Evolutionary conservation across 371 early-diverging fungal species (phyloP), one percentile per base, ranked within the genome.

Genomic region (Mucor saturninus): DNA sequence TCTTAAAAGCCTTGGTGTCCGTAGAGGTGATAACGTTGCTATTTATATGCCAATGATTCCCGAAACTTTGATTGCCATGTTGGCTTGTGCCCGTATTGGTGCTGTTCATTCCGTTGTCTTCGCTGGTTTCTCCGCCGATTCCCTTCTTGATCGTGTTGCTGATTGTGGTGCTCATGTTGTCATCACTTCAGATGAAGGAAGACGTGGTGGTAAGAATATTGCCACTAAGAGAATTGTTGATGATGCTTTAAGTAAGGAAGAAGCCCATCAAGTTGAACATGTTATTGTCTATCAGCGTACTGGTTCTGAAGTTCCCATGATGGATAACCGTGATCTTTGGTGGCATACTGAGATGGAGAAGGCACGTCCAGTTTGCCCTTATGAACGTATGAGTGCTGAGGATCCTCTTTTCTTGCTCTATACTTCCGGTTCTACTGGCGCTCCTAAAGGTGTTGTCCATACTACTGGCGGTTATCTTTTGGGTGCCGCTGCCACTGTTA

Each of bases 41-140:
- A 89, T 98, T 61, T 98, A 98, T 75, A 93, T 98, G 95, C 95
- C 98, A 49, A 98, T 95, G 96, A 87, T 94, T 42, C 96, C 97
- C 9, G 92, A 97, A 73, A 93, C 97, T 3, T 87, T 92, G 1
- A 86, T 93, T 58, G 88, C 93, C 4, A 89, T 96, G 84, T 80
- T 99, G 38, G 97, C 98, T 11, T 96, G 97, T 74, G 93, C 96
- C 3, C 86, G 97, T 35, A 77, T 98, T 15, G 99, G 98, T 9
- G 85, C 93, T 3, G 74, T 94, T 13, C 98, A 84, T 55, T 83
- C 86, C 15, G 97, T 96, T 13, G 94, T 96, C 35, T 96, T 96
- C 83, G 96, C 94, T 21, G 95, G 96, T 29, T 96, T 93, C 74
- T 92, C 93, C 54, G 75, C 93, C 40, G 88, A 90, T 21, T 93